Percentiles rank a stretch among this genome's conserved stretches.
Conservation (phyloP, 257 asterid genomes). For the Solanum virginianum region DNA sequence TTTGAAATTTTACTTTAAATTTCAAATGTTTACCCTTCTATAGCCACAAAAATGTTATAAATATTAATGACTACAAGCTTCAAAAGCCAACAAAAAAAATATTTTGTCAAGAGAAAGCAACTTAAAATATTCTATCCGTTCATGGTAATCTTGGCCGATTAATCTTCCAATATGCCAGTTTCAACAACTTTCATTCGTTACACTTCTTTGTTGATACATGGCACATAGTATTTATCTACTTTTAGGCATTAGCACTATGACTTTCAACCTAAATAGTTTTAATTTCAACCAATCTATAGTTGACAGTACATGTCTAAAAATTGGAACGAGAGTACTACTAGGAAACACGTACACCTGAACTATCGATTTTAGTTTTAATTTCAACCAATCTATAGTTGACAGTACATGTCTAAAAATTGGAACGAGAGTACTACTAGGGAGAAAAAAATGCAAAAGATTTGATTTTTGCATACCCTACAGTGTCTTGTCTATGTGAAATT, state of each 20-base stretch:
- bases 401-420: neutral
- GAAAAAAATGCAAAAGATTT: neutral
- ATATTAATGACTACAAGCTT: neutral
- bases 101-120: neutral
- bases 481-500: conserved; percentile 54
- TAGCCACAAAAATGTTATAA: neutral
- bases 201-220: neutral
- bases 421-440: neutral
- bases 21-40: neutral
- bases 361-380: neutral
- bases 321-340: neutral
- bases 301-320: neutral
- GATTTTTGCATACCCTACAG: conserved; percentile 28
- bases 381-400: neutral
- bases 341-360: too few species aligned
- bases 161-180: neutral
- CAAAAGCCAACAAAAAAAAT: neutral
- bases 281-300: neutral
- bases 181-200: neutral
- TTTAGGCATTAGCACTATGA: neutral
- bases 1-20: neutral
- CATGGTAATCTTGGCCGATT: neutral
- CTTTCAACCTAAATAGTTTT: neutral
- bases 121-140: neutral
- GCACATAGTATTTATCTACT: neutral